Evolutionary conservation across 2,329 filamentous ascomycete species (phyloP).

Genomic region (Trichoderma breve): DNA sequence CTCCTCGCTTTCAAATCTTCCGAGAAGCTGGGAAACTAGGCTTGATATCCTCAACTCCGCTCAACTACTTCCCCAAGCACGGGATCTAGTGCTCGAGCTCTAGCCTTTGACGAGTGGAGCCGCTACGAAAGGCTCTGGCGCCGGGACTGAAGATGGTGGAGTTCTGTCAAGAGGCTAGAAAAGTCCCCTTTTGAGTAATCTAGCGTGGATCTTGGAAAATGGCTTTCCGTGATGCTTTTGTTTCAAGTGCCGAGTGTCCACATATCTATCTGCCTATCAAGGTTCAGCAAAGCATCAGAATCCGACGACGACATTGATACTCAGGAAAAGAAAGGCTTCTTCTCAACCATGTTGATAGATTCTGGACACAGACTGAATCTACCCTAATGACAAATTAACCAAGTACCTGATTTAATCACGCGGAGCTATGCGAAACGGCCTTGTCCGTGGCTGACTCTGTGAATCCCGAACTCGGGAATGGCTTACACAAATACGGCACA

Average conservation of each 20-base stretch:
- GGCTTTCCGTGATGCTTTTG: not conserved
- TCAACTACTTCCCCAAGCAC: not conserved
- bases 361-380: not conserved
- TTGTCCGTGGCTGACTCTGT: not conserved
- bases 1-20: not conserved
- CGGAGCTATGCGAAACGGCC: not conserved
- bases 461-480: constrained; percentile 4
- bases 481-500: not conserved
- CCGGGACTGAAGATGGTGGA: not conserved
- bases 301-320: not conserved
- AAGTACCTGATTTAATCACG: not conserved
- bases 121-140: not conserved
- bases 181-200: not conserved
- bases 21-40: not conserved
- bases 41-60: not conserved
- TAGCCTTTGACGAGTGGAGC: not conserved
- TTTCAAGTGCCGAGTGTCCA: not conserved
- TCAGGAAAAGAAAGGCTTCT: not conserved
- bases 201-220: not conserved
- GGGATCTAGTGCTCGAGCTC: not conserved
- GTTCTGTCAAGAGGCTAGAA: not conserved
- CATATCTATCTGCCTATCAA: not conserved
- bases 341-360: not conserved
- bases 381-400: not conserved
- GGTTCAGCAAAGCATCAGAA: not conserved